Evolutionary conservation across 2,329 filamentous ascomycete genomes (phyloP).

Genomic region (Claviceps quebecensis): DNA sequence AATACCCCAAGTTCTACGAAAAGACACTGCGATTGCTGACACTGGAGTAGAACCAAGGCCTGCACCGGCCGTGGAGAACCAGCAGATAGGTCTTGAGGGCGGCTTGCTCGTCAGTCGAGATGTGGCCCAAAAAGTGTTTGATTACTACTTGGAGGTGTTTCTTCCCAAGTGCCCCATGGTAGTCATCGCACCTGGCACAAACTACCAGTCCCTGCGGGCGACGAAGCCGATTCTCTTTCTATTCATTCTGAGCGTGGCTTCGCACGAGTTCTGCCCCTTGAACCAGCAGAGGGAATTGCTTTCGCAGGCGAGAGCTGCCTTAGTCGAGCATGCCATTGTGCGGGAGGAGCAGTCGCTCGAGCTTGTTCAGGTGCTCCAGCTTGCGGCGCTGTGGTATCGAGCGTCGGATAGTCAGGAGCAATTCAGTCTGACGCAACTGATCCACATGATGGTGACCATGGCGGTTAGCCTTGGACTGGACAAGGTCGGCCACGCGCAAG

Average conservation of each 20-base stretch:
- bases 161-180: slow-evolving; percentile 2
- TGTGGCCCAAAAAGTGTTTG: not conserved
- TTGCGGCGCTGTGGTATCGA: slow-evolving; percentile 2
- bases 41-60: not conserved
- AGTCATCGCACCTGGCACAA: not conserved
- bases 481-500: not conserved
- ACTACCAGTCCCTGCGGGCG: not conserved
- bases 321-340: slow-evolving; percentile 1
- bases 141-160: slow-evolving; percentile 1
- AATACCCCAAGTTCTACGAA: not conserved
- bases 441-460: slow-evolving; percentile 1
- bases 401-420: not conserved
- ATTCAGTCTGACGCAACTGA: not conserved
- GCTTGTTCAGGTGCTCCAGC: slow-evolving; percentile 3
- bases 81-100: slow-evolving; percentile 2
- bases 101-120: slow-evolving; percentile 4
- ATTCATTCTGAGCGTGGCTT: slow-evolving; percentile 2
- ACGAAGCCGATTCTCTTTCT: slow-evolving; percentile 4
- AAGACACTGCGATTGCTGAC: not conserved
- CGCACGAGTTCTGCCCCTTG: not conserved
- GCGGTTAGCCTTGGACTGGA: not conserved
- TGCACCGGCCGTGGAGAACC: slow-evolving; percentile 3
- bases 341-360: slow-evolving; percentile 3
- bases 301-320: not conserved
- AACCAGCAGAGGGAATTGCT: not conserved